Evolutionary conservation across 441 rosid species (phyloP).

Genomic region (Bocquillonia castaneifolia): DNA sequence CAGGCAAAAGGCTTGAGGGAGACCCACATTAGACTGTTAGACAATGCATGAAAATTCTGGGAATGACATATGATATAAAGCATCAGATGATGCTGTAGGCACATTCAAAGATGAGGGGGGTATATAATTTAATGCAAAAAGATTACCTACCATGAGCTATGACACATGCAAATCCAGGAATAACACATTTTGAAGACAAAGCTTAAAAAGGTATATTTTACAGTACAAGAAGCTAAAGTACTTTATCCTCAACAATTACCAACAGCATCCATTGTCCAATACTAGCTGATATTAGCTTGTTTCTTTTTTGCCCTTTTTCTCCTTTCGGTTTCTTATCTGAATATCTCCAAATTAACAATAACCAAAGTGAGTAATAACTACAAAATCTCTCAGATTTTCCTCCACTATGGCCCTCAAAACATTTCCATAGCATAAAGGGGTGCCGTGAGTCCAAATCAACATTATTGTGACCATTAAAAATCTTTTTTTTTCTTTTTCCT

Average conservation of each 20-base stretch:
- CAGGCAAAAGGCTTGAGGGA: background rate
- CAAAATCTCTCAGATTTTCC: background rate
- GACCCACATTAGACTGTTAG: background rate
- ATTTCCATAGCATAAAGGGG: background rate
- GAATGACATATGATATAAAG: background rate
- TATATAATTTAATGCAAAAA: background rate
- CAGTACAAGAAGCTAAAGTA: background rate
- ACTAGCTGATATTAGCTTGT: background rate
- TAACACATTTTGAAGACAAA: background rate
- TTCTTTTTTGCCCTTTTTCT: no score
- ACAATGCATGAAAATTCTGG: background rate
- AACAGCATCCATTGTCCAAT: background rate
- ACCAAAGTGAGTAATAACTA: background rate
- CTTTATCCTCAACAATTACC: background rate
- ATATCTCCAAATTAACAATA: background rate
- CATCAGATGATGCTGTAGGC: background rate
- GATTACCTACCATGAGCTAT: background rate
- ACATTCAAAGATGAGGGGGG: background rate
- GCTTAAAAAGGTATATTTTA: background rate
- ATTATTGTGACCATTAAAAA: background rate
- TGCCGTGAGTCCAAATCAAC: background rate
- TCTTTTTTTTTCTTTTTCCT: background rate
- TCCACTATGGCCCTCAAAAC: background rate
- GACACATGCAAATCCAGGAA: background rate
- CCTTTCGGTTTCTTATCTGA: background rate